Evolutionary conservation across 768 basidiomycete genomes (phyloP), one percentile per base, ranked within the genome.

Genomic region (Xerocomellus intermedius): DNA sequence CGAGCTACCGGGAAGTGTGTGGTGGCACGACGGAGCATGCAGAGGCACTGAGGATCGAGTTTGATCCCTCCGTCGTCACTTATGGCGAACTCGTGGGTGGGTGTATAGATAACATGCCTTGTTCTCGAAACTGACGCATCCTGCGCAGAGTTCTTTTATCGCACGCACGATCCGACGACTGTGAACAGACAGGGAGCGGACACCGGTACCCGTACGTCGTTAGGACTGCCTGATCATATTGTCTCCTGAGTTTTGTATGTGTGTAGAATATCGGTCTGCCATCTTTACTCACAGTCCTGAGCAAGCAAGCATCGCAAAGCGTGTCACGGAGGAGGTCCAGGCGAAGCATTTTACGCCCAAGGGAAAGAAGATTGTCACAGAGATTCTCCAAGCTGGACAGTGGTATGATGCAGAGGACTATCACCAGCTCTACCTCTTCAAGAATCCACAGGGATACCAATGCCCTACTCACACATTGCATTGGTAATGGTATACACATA

Each of bases 111-210:
- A 5, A 51, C 10, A 32, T 41, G 28, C 21, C 4, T 26, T 26
- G 32, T 28, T 47, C 24, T 44, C 13, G 26, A 2, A 14, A 21
- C 22, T 38, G 49, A 51, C 4, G 36, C 30, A 1, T 39, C 30
- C n/a, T 68, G 85, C 39, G 13, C 69, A 87, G 93, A 96, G 72
- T 95, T 94, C 77, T 96, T 96, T 74, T 96, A 94, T 71, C 82
- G 96, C 43, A 92, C 91, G 0, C 95, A 98, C 64, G 94, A 97
- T 61, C 92, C 95, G 3, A 96, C 94, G 39, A 90, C 91, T 0
- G 65, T 79, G 52, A 86, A 96, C 70, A 74, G 79, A 14, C 94
- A 96, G 68, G 94, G 94, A 28, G 77, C 64, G 2, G 93, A 96
- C 64, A 66, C 65, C 3, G 94, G 94, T 19, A 83, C 84, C 28